Evolutionary conservation across 768 basidiomycete species (phyloP), one percentile per base, ranked within the genome.

Genomic region (Kwoniella bestiolae): DNA sequence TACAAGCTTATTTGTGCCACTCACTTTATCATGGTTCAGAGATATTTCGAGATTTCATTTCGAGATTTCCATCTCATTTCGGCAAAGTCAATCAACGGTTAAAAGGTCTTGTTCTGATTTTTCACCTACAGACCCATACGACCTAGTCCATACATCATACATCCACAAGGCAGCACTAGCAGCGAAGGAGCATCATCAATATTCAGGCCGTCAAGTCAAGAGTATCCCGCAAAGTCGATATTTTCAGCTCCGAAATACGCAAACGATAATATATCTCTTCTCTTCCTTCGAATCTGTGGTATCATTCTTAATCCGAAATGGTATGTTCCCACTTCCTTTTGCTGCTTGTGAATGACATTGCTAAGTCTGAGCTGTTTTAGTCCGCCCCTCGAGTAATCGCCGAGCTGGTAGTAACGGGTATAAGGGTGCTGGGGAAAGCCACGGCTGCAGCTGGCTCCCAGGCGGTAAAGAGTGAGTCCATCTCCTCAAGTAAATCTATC

Each of bases 401-500:
- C 21, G 70, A 76, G 29, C 52, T 76, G 35, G 62, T 76, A 5
- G 55, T 76, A 11, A 76, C 75, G 0, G 70, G 70, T 46, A 58
- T 72, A 31, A 62, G 66, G 44, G 67, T 72, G 28, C 82, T 98
- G 56, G 94, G 96, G 60, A 94, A 90, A 82, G 96, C 96, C 46
- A 87, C 98, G 59, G 83, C 85, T 34, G 94, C 93, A 77, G 96
- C 94, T 2, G 92, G 92, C 38, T 85, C 86, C 72, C 96, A 99
- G 80, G 95, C 94, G 11, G 87, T 90, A 46, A 89, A 92, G 85
- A 99, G 96, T 98, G 79, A 75, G 89, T 11, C 31, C 49, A 51
- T 12, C 11, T 26, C 2, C n/a, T n/a, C n/a, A n/a, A n/a, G n/a
- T n/a, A n/a, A n/a, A n/a, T n/a, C n/a, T n/a, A n/a, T n/a, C n/a